Conservation (phyloP, 345 rosid species). For the Clausena lansium region DNA sequence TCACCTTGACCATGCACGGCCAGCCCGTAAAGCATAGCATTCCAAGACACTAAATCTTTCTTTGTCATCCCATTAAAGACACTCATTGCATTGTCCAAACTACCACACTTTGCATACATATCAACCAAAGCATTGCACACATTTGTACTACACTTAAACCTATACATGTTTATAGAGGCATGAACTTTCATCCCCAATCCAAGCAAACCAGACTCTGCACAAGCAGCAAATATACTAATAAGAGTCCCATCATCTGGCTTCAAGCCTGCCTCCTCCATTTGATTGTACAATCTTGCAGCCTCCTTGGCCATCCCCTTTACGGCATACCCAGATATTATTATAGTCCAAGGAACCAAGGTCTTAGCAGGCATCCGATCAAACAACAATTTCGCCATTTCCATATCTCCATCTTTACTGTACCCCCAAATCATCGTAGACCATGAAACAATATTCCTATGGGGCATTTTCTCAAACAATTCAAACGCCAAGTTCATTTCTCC, state of each 20-base stretch:
- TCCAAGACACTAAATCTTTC: conserved; percentile 84
- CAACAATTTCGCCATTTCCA: conserved; percentile 77
- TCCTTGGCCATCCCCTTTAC: conserved; percentile 62
- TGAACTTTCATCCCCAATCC: conserved; percentile 67
- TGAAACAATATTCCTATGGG: conserved; percentile 74
- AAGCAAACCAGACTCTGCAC: conserved; percentile 79
- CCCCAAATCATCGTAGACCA: conserved; percentile 89
- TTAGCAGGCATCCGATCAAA: conserved; percentile 82
- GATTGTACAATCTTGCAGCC: conserved; percentile 51
- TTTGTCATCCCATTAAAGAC: conserved; percentile 53
- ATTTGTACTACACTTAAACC: conserved; percentile 35
- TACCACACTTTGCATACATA: conserved; percentile 88
- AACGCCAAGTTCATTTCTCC: conserved; percentile 67
- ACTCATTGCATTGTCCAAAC: conserved; percentile 49
- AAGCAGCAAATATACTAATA: conserved; percentile 75
- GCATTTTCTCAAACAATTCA: conserved; percentile 65
- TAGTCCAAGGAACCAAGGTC: conserved; percentile 83
- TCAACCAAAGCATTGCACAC: conserved; percentile 77
- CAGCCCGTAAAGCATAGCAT: conserved; percentile 76
- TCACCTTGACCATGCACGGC: conserved; percentile 80
- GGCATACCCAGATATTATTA: conserved; percentile 78
- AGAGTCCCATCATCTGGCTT: conserved; percentile 58
- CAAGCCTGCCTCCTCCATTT: conserved; percentile 57
- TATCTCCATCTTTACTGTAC: conserved; percentile 67
- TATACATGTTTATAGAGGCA: conserved; percentile 41